These are phyloP conservation scores for Perkinsus marinus DNA, from an alignment of 169 alveolate genomes.

Conservation along the genomic window DNA sequence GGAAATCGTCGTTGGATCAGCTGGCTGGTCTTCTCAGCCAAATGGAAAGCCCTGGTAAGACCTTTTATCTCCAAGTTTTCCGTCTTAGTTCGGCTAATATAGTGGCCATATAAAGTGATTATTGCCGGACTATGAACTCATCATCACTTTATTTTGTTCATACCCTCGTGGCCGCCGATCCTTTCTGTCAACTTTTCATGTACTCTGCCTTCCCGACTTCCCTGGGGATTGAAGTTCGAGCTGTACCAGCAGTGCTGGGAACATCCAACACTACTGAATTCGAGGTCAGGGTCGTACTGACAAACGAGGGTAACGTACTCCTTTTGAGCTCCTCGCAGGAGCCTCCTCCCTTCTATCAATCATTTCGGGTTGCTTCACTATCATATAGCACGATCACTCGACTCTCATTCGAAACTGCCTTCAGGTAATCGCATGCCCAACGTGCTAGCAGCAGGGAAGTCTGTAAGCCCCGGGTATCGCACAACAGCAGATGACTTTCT, in stretches of 20 bases:
- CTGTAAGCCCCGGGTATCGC: not conserved
- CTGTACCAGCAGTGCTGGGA: not conserved
- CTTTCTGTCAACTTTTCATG: not conserved
- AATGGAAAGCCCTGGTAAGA: not conserved
- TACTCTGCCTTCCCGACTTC: not conserved
- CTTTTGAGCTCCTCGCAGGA: no score
- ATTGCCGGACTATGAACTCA: no score
- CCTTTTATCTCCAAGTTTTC: no score
- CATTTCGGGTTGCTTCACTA: no score
- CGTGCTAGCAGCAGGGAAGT: not conserved
- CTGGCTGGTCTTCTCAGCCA: not conserved
- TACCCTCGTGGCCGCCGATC: no score
- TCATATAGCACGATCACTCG: no score
- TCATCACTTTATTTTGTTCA: no score
- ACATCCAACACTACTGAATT: not conserved
- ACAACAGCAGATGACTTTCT: not conserved
- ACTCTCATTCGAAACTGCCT: no score
- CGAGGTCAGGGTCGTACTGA: not conserved
- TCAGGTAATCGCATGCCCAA: not conserved
- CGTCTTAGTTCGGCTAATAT: no score
- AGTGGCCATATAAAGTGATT: no score
- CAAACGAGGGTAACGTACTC: not conserved
- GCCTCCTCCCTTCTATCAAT: not conserved
- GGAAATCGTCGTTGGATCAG: not conserved
- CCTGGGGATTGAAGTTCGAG: not conserved